Evolutionary conservation across 306 rosid species (phyloP), one percentile per base, ranked within the genome.

Genomic region (Oxytropis ochrocephala): DNA sequence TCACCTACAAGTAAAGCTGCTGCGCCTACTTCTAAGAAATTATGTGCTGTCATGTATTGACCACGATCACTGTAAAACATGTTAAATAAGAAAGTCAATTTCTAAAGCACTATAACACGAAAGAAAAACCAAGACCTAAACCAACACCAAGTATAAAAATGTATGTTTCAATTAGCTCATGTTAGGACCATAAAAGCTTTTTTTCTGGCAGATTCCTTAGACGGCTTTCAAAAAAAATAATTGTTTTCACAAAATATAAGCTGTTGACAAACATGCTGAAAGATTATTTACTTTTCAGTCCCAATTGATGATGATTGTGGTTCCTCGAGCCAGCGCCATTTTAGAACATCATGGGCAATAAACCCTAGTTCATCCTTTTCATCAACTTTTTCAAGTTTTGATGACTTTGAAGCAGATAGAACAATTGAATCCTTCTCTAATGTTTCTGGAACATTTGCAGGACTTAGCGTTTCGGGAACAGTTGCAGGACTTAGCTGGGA

Each of bases 291-390:
- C 99, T 83, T 87, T 69, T 89, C 93, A 55, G 78, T 60, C 77
- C 73, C 86, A 50, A 80, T 72, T 49, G 76, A 79, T 51, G 97
- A 83, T 58, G 87, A 79, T 53, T 64, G 89, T 2, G 71, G 75
- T 59, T 84, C 91, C 80, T 87, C 91, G 41, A 85, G 90, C 99
- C 99, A 95, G 70, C 97, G 97, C 99, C 99, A 95, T 69, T 91
- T 86, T 44, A 95, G 80, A 79, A 86, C 91, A 69, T 95, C 99
- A 54, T 70, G 72, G 54, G 99, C 88, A 77, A 89, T 77, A 83
- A 84, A 89, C 70, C 80, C 87, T 68, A 69, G 67, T 82, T 95
- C 88, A n/a, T 85, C 88, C 18, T 61, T 79, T 81, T 87, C 93
- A 73, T 86, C 91, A 82, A 69, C 72, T 65, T 73, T 84, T 78